These are phyloP conservation scores for Mycena citricolor DNA, from an alignment of 1,284 basidiomycete species.

Conservation along the genomic window DNA sequence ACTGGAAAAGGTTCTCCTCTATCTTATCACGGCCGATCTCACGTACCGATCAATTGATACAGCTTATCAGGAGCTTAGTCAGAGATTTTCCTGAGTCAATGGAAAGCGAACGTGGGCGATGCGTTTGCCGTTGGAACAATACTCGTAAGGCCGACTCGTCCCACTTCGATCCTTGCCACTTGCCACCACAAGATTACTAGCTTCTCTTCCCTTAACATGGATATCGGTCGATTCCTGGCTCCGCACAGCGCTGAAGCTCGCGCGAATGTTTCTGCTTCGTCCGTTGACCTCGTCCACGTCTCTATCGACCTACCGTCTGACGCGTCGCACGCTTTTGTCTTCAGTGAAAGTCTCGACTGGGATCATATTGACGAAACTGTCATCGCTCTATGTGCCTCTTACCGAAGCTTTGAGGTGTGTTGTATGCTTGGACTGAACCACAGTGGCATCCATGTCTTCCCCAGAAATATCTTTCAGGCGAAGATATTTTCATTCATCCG, in stretches of 20 bases:
- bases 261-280: slow-evolving; percentile 70
- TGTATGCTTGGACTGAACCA: not conserved
- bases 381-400: slow-evolving; percentile 67
- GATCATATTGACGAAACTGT: slow-evolving; percentile 71
- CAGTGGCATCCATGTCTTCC: not conserved
- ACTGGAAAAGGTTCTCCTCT: not conserved
- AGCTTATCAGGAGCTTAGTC: too few species aligned
- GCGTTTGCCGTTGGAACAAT: too few species aligned
- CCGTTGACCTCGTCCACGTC: slow-evolving; percentile 30
- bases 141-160: too few species aligned
- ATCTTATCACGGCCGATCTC: too few species aligned
- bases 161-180: too few species aligned
- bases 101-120: too few species aligned
- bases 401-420: slow-evolving; percentile 51
- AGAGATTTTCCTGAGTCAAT: too few species aligned
- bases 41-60: too few species aligned
- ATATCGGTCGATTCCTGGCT: slow-evolving; percentile 71
- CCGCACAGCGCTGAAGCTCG: slow-evolving; percentile 71
- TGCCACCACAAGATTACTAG: too few species aligned
- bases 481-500: slow-evolving; percentile 70
- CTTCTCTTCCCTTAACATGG: slow-evolving; percentile 23
- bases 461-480: slow-evolving; percentile 52
- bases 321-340: too few species aligned
- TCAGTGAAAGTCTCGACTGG: slow-evolving; percentile 68
- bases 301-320: slow-evolving; percentile 10